A percentile compares a stretch with the other conserved stretches of the same genome.
Evolutionary conservation across 2,329 filamentous ascomycete species (phyloP).

Genomic region (Thyridium curvatum): DNA sequence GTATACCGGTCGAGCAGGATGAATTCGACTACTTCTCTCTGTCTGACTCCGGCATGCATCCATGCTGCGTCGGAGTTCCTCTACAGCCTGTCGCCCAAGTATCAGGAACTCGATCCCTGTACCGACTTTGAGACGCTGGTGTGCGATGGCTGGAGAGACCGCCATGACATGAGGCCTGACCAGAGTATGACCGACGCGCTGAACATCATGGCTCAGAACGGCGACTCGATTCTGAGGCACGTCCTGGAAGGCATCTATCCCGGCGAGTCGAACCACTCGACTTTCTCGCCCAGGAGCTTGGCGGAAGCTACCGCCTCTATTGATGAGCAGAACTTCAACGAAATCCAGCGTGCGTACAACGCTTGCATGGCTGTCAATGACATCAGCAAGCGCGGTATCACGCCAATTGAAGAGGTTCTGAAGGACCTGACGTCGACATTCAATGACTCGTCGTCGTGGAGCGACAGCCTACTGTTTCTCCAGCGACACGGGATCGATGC

Average conservation of each 20-base stretch:
- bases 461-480: conserved; percentile 40
- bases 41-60: conserved; percentile 54
- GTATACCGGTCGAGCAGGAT: neutral
- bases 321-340: conserved; percentile 59
- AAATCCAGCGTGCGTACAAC: conserved; percentile 57
- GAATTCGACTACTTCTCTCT: conserved; percentile 24
- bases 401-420: conserved; percentile 52
- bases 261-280: conserved; percentile 27
- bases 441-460: conserved; percentile 19
- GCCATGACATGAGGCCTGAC: conserved; percentile 60
- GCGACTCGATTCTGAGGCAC: conserved; percentile 52
- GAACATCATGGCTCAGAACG: conserved; percentile 55
- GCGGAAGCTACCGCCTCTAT: conserved; percentile 27
- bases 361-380: conserved; percentile 58
- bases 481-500: conserved; percentile 35
- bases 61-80: conserved; percentile 57
- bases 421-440: conserved; percentile 41
- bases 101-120: conserved; percentile 60
- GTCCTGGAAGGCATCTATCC: conserved; percentile 56
- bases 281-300: conserved; percentile 37
- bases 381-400: conserved; percentile 46
- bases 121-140: conserved; percentile 62
- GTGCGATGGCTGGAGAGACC: conserved; percentile 60
- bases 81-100: conserved; percentile 53
- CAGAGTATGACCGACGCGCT: conserved; percentile 54